phyloP scores from a whole-genome alignment of 495 filamentous ascomycete genomes.

The Arthonia radiata region DNA sequence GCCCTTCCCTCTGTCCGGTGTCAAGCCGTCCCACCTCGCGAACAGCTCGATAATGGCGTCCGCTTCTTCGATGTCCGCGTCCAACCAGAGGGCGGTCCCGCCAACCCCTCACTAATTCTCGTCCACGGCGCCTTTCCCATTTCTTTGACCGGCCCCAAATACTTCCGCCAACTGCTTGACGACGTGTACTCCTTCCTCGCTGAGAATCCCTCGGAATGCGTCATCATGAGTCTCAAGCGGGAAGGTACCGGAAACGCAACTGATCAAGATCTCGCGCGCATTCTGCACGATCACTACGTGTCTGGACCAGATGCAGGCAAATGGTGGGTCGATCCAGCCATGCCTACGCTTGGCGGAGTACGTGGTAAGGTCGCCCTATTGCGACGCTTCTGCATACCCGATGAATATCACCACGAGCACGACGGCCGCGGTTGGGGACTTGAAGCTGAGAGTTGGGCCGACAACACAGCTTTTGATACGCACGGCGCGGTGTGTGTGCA shows the following conservation, averaged over 20 bases:
- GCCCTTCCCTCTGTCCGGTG: slow-evolving; percentile 86
- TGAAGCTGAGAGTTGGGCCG: slow-evolving; percentile 60
- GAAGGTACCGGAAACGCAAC: slow-evolving; percentile 63
- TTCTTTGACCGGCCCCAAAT: slow-evolving; percentile 41
- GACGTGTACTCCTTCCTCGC: slow-evolving; percentile 52
- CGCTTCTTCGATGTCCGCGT: slow-evolving; percentile 87
- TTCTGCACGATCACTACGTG: slow-evolving; percentile 48
- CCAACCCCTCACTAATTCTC: slow-evolving; percentile 29
- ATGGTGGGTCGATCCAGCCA: slow-evolving; percentile 62
- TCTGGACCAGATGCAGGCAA: slow-evolving; percentile 19
- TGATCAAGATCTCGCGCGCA: slow-evolving; percentile 51
- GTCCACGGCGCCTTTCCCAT: slow-evolving; percentile 66
- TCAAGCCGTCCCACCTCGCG: slow-evolving; percentile 50
- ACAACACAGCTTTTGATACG: slow-evolving; percentile 59
- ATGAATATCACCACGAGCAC: slow-evolving; percentile 30
- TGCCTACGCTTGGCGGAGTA: slow-evolving; percentile 58
- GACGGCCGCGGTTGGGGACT: slow-evolving; percentile 52
- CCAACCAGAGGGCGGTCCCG: slow-evolving; percentile 31
- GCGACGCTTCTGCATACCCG: slow-evolving; percentile 49
- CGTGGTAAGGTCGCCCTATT: slow-evolving; percentile 69
- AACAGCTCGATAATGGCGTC: slow-evolving; percentile 72
- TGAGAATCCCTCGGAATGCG: slow-evolving; percentile 47
- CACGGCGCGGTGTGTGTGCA: slow-evolving; percentile 65
- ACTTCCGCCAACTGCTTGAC: slow-evolving; percentile 46
- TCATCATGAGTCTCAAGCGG: slow-evolving; percentile 76